Evolutionary conservation across 2,329 filamentous ascomycete species (phyloP).

Genomic region (Cytospora piceicola): DNA sequence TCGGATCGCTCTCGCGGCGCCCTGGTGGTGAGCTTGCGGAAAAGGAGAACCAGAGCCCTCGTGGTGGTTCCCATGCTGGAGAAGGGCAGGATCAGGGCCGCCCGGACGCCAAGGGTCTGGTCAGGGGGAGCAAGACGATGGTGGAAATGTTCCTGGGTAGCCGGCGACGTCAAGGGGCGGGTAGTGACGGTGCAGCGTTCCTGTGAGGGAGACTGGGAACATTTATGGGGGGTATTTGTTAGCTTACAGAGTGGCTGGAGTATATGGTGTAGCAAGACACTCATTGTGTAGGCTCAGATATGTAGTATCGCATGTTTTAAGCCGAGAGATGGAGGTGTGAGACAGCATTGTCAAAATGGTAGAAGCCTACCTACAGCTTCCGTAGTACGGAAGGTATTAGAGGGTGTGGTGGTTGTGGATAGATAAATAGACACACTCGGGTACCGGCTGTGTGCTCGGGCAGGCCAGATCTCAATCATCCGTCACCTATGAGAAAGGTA

Average conservation of each 20-base stretch:
- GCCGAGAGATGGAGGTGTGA: background rate
- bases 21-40: constrained; percentile 8
- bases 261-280: background rate
- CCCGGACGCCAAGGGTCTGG: background rate
- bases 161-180: constrained; percentile 15
- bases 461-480: background rate
- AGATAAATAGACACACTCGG: background rate
- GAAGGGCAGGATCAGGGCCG: background rate
- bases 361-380: background rate
- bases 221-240: background rate
- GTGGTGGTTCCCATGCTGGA: background rate
- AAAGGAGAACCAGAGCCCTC: constrained; percentile 23
- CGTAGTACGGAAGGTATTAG: background rate
- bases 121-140: constrained; percentile 25
- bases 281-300: background rate
- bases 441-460: background rate
- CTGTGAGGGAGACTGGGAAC: constrained; percentile 6
- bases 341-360: background rate
- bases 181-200: constrained; percentile 23
- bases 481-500: background rate
- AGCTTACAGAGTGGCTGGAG: background rate
- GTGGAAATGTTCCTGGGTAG: constrained; percentile 28
- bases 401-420: background rate
- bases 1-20: constrained; percentile 15
- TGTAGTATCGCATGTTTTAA: background rate